Evolutionary conservation across 257 asterid genomes (phyloP), one percentile per base, ranked within the genome.

Genomic region (Hygrophila difformis): DNA sequence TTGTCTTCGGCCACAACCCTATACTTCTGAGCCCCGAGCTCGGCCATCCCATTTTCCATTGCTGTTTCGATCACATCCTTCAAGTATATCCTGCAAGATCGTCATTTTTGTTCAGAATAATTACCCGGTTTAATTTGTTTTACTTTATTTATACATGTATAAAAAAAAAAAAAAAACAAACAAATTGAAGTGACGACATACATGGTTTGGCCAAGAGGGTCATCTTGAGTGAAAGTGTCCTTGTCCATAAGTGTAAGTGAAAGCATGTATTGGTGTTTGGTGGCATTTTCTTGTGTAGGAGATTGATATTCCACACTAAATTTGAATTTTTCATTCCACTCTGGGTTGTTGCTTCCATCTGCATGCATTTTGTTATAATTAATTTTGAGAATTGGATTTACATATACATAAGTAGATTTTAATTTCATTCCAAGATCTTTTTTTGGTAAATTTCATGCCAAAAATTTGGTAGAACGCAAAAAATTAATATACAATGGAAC

Each of bases 11-110:
- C 29, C 4, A 75, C 73, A 22, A 84, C 74, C 54, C 88, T 70
- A 47, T 72, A 74, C 55, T 77, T 79, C 1, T 52, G 79, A 44
- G 68, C 62, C n/a, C 57, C 82, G 21, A 77, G 54, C 19, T 70
- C 79, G 50, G 73, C 73, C 38, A 20, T 68, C 3, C 92, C 94
- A 12, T 77, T 58, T 72, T 80, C 85, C 36, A 66, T 31, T 15
- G 88, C 94, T 18, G 50, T 0, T 35, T 67, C 68, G 48, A 84
- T 45, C 10, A 84, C n/a, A 40, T 70, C 85, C 74, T 74, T 77
- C 78, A 84, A 46, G 36, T 74, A 62, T 31, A 84, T 72, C 47
- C 93, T 80, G 70, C 73, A 76, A n/a, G n/a, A n/a, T n/a, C n/a
- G n/a, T n/a, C n/a, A n/a, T n/a, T n/a, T n/a, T n/a, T n/a, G n/a